Evolutionary conservation across 176 grass and related monocot species (phyloP).

Genomic region (Chrysopogon serrulatus): DNA sequence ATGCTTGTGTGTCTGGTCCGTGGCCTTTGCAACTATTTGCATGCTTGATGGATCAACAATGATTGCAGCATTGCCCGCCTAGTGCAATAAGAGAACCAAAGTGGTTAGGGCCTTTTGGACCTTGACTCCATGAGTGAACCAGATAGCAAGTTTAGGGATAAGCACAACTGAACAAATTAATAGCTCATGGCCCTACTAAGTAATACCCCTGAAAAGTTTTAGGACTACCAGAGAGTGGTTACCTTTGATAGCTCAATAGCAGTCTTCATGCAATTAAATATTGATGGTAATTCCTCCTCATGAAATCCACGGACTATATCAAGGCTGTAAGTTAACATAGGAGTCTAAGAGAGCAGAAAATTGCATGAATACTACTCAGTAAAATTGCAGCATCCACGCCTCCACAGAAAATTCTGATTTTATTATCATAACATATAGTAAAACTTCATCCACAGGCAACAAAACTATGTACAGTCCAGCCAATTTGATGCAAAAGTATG

Average conservation of each 20-base stretch:
- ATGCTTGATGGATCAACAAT: constrained; percentile 74
- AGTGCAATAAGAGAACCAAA: constrained; percentile 1
- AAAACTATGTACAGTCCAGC: not conserved
- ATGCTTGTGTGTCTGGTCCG: constrained; percentile 36
- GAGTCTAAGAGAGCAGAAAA: not conserved
- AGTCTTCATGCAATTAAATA: constrained; percentile 66
- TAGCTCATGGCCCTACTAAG: no score
- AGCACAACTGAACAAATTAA: no score
- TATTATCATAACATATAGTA: not conserved
- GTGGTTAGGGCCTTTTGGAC: no score
- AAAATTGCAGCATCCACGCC: not conserved
- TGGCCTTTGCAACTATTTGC: constrained; percentile 66
- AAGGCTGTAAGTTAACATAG: constrained; percentile 37
- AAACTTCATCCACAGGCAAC: not conserved
- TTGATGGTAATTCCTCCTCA: constrained; percentile 59
- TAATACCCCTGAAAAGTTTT: no score
- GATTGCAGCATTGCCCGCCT: constrained; percentile 70
- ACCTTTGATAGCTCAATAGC: constrained; percentile 54
- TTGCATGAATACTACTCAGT: not conserved
- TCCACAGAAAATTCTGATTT: not conserved
- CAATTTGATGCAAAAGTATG: not conserved
- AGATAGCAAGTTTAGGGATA: no score
- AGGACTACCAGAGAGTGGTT: not conserved
- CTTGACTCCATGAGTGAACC: no score
- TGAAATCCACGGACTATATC: constrained; percentile 42